These are phyloP conservation scores for Pleurotus djamor DNA, from an alignment of 768 basidiomycete species.

Conservation along the genomic window DNA sequence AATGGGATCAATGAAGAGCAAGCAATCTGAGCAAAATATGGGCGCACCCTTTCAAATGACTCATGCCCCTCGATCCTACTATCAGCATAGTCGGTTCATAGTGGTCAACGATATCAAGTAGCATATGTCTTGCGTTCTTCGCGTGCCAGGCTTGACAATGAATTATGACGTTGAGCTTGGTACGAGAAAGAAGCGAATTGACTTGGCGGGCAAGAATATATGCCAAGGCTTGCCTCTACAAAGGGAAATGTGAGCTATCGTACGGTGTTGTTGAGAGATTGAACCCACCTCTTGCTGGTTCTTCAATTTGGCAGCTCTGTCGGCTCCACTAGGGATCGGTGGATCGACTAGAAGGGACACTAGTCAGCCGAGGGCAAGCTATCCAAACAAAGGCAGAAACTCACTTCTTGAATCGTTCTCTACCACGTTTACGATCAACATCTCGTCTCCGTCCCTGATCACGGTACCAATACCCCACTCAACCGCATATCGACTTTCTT, in stretches of 20 bases:
- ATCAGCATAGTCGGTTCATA: slow-evolving; percentile 89
- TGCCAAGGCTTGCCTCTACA: slow-evolving; percentile 82
- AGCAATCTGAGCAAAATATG: no score
- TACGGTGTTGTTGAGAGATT: not conserved
- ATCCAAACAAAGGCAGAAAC: slow-evolving; percentile 16
- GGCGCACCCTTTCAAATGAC: slow-evolving; percentile 82
- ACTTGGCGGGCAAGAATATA: slow-evolving; percentile 90
- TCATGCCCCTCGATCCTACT: slow-evolving; percentile 90
- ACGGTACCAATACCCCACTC: slow-evolving; percentile 99
- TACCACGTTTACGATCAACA: slow-evolving; percentile 87
- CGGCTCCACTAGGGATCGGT: slow-evolving; percentile 64
- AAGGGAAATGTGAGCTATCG: slow-evolving; percentile 5
- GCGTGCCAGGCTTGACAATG: slow-evolving; percentile 96
- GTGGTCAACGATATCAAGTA: slow-evolving; percentile 87
- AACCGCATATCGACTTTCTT: slow-evolving; percentile 92
- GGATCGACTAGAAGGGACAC: slow-evolving; percentile 55
- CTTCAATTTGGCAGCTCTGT: slow-evolving; percentile 76
- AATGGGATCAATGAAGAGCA: not conserved
- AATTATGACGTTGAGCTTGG: slow-evolving; percentile 81
- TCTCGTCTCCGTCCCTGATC: slow-evolving; percentile 89
- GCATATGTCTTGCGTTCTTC: slow-evolving; percentile 91
- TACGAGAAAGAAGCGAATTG: slow-evolving; percentile 87
- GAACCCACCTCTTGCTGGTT: slow-evolving; percentile 85
- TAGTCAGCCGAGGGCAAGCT: slow-evolving; percentile 3
- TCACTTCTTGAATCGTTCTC: slow-evolving; percentile 90